These are phyloP conservation scores for Neurospora pannonica DNA, from an alignment of 495 filamentous ascomycete species.

Conservation along the genomic window DNA sequence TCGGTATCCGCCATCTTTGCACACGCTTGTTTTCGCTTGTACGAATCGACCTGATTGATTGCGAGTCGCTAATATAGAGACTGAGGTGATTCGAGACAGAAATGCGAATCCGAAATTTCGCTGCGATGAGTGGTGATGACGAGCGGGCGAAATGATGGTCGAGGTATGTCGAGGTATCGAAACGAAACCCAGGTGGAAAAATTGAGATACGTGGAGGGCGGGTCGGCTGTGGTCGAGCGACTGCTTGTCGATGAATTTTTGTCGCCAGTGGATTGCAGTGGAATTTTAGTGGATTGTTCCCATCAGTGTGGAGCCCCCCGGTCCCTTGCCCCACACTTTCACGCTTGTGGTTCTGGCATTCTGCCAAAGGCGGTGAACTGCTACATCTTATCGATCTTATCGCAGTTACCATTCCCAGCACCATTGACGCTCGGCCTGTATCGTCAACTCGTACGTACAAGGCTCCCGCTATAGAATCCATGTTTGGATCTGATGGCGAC, in stretches of 20 bases:
- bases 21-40: neutral
- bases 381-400: neutral
- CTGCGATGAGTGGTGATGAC: neutral
- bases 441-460: neutral
- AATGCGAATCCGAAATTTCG: neutral
- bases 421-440: neutral
- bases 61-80: neutral
- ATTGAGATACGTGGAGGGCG: slow-evolving; percentile 13
- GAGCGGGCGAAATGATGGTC: neutral
- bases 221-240: neutral
- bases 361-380: slow-evolving; percentile 22
- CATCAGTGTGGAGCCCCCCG: slow-evolving; percentile 16
- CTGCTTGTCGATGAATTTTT: slow-evolving; percentile 21
- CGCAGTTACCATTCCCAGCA: neutral
- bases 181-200: slow-evolving; percentile 7
- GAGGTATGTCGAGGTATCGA: slow-evolving; percentile 7
- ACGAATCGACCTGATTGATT: neutral
- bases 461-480: neutral
- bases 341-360: slow-evolving; percentile 4
- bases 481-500: neutral
- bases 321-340: slow-evolving; percentile 6
- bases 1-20: slow-evolving; percentile 18
- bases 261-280: slow-evolving; percentile 11
- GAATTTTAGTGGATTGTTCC: slow-evolving; percentile 16
- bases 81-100: neutral